Evolutionary conservation across 179 eudicot species (phyloP), one percentile per base, ranked within the genome.

Genomic region (Beta corolliflora): DNA sequence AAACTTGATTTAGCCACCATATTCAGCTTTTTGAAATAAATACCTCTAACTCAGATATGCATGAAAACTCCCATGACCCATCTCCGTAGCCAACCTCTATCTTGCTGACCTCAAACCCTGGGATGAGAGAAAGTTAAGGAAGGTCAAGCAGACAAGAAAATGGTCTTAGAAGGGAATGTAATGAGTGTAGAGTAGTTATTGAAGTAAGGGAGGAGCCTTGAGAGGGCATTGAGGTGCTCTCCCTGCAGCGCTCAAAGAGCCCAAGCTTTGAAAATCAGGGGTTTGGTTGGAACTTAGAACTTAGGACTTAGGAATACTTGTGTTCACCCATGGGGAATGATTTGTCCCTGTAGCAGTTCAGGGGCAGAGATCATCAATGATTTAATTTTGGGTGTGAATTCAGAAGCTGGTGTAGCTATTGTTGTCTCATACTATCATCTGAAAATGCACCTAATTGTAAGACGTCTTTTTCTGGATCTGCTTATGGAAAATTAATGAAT

Each of bases 391-490:
- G 7, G 23, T n/a, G 55, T 19, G 23, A 11, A 3, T 19, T 46
- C 21, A 21, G 81, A 77, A 76, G 70, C 60, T 74, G 81, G 52
- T 68, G 19, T 61, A 66, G 67, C 25, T 46, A 61, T 31, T 67
- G 41, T 31, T 55, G 70, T 36, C 41, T 36, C 44, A 45, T 63
- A 68, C 75, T 67, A 56, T 68, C 41, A 36, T 36, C 41, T 41
- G 29, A 46, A 46, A 54, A 60, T 53, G 41, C 63, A 41, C 44
- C 66, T 9, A 31, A 11, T 53, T n/a, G 60, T 53, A 75, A 29
- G 48, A 3, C 21, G 8, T 66, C 41, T 36, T 36, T 65, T 67
- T 70, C 59, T 65, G 41, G 36, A 71, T 45, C 63, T 71, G 56
- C 73, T 48, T 52, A 54, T 74, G 82, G 67, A 64, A 56, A 58